Evolutionary conservation across 2,329 filamentous ascomycete genomes (phyloP), one percentile per base, ranked within the genome.

Genomic region (Ophiostoma fasciatum): DNA sequence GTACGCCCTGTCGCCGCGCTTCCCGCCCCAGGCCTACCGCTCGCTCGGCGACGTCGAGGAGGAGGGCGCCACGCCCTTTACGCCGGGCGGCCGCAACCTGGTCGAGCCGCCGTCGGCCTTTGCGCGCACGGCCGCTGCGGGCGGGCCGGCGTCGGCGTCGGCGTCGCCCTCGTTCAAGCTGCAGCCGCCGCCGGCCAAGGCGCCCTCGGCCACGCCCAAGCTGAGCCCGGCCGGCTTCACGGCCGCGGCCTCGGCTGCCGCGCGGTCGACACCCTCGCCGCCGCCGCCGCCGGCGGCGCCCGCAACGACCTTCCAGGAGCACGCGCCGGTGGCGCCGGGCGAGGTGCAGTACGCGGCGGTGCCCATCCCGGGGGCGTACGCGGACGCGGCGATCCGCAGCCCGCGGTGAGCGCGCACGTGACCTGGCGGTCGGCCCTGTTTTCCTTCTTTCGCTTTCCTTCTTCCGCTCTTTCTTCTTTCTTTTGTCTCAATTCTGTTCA

Each of bases 341-440:
- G 88, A 94, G 66, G 74, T 80, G 48, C 74, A 76, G 33, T 94
- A 94, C 56, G 87, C 78, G 11, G 63, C 78, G 17, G 88, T 94
- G 22, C 83, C 87, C 1, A 94, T 94, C 41, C 88, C 88, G 0
- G 82, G 81, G 6, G 82, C 85, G 0, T 94, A 94, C 52, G 63
- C 68, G 7, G 68, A 66, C 32, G 63, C 63, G 39, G 63, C 63
- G 6, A 47, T 73, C 38, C 67, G 62, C 55, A 69, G 62, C 49
- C 66, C 69, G 23, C 61, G 35, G 35, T 37, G n/a, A n/a, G n/a
- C n/a, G n/a, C n/a, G n/a, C n/a, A n/a, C n/a, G n/a, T n/a, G n/a
- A n/a, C n/a, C n/a, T n/a, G n/a, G n/a, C n/a, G n/a, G n/a, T n/a
- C n/a, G n/a, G n/a, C n/a, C n/a, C n/a, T n/a, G n/a, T n/a, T n/a